A percentile compares a stretch with the other conserved stretches of the same genome.
These are phyloP conservation scores for Isoetes engelmannii DNA, from an alignment of 83 land plant species.

Conservation along the genomic window DNA sequence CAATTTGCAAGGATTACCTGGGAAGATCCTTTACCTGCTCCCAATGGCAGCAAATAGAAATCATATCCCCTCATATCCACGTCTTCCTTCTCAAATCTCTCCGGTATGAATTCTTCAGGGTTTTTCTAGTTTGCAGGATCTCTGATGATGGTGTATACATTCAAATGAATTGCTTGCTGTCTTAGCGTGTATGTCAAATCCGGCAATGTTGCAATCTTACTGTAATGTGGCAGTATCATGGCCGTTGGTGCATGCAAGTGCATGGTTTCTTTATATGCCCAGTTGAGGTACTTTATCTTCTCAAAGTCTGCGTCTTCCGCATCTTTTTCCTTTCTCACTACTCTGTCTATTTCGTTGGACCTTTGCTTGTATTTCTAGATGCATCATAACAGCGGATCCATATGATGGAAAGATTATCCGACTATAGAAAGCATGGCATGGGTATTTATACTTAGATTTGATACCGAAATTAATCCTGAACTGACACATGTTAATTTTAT, in stretches of 20 bases:
- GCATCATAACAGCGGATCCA: constrained; percentile 6
- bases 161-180: constrained; percentile 8
- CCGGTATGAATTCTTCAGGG: constrained; percentile 8
- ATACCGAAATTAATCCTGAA: too few relatives aligned
- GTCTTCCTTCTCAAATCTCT: too few relatives aligned
- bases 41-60: too few relatives aligned
- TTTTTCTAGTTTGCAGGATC: not conserved
- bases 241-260: constrained; percentile 1
- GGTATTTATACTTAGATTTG: too few relatives aligned
- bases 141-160: constrained; percentile 4
- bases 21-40: too few relatives aligned
- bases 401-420: too few relatives aligned
- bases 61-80: too few relatives aligned
- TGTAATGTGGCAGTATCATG: constrained; percentile 13
- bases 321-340: not conserved
- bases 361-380: constrained; percentile 10
- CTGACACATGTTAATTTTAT: too few relatives aligned
- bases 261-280: constrained; percentile 13
- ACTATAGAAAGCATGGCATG: too few relatives aligned
- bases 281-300: not conserved
- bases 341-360: constrained; percentile 15
- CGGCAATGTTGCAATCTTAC: not conserved
- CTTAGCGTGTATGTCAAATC: constrained; percentile 2
- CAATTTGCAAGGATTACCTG: too few relatives aligned
- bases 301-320: constrained; percentile 7